These are phyloP conservation scores for Trichoderma asperelloides DNA, from an alignment of 495 filamentous ascomycete genomes.

Conservation along the genomic window DNA sequence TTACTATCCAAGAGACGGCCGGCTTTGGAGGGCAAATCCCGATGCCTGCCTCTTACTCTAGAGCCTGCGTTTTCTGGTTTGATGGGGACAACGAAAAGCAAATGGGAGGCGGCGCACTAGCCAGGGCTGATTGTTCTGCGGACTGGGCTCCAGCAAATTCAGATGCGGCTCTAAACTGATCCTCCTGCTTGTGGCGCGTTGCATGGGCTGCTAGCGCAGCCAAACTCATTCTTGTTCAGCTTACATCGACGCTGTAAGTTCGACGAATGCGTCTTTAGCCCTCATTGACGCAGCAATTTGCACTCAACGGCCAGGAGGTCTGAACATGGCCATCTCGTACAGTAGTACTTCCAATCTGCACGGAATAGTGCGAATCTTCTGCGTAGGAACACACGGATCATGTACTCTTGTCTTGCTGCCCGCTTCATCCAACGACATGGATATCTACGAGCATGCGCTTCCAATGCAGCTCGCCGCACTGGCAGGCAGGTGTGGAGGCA, in stretches of 20 bases:
- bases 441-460: too few relatives aligned
- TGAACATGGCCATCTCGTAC: background rate
- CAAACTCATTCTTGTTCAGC: background rate
- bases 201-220: background rate
- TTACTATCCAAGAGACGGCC: too few relatives aligned
- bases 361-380: too few relatives aligned
- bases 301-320: background rate
- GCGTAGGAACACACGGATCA: too few relatives aligned
- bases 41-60: too few relatives aligned
- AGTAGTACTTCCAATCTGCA: too few relatives aligned
- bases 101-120: background rate
- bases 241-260: background rate
- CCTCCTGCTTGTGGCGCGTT: background rate
- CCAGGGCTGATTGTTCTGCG: background rate
- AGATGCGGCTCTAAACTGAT: background rate
- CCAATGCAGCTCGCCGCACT: too few relatives aligned
- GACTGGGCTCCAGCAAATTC: background rate
- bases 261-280: background rate
- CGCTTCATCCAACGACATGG: too few relatives aligned
- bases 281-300: conserved; percentile 1
- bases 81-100: too few relatives aligned
- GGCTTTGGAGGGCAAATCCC: background rate
- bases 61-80: too few relatives aligned
- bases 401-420: too few relatives aligned
- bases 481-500: too few relatives aligned